Evolutionary conservation across 139 green algal genomes (phyloP), one percentile per base, ranked within the genome.

Genomic region (Dunaliella primolecta): DNA sequence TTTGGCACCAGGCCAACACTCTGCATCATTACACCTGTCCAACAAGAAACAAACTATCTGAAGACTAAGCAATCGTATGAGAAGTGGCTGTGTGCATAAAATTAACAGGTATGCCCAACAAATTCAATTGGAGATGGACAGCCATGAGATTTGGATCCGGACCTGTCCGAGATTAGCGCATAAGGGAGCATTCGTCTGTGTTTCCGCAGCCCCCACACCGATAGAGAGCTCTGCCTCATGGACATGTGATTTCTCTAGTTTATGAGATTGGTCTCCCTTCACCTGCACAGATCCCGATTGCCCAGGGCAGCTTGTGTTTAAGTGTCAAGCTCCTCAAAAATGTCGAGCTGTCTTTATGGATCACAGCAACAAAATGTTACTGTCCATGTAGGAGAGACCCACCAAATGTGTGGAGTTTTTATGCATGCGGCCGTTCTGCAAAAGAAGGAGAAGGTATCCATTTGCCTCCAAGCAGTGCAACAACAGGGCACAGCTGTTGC

Each of bases 321-420:
- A 21, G 21, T 77, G 46, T 64, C 46, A 64, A 64, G 46, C 46
- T 64, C 7, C 15, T 64, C 15, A 15, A 15, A 64, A 64, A 64
- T 64, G 46, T 77, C 3, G 71, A 32, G 34, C 56, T 56, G 2
- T 21, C 23, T 70, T 23, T n/a, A n/a, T n/a, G n/a, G n/a, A n/a
- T n/a, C n/a, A n/a, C n/a, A n/a, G n/a, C n/a, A n/a, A n/a, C n/a
- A n/a, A n/a, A n/a, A n/a, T n/a, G n/a, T n/a, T n/a, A n/a, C n/a
- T n/a, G n/a, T n/a, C n/a, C n/a, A n/a, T n/a, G n/a, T n/a, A n/a
- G n/a, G n/a, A n/a, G n/a, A n/a, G n/a, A 32, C 71, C 79, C 25
- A 93, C 89, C 23, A 96, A 84, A 72, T 96, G 93, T 0, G 93
- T 96, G 86, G 78, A 84, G 89, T 96, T 96, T 15, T 89, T 87